Percentiles rank a stretch among this genome's conserved stretches.
These are phyloP conservation scores for Sporobolomyces phaffii DNA, from an alignment of 768 basidiomycete species.

Conservation along the genomic window DNA sequence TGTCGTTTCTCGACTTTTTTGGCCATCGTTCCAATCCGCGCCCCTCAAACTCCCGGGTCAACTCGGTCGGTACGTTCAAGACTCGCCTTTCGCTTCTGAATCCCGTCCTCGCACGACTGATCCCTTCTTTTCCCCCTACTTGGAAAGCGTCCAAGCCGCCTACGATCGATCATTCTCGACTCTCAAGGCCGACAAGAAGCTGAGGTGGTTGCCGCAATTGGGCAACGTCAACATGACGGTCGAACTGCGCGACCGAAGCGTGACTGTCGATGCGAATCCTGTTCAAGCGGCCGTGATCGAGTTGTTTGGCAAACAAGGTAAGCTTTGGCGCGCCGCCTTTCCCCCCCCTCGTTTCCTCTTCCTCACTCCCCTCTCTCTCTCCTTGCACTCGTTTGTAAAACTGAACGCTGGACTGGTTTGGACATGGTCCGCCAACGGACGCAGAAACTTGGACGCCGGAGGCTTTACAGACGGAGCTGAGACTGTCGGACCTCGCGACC, in stretches of 20 bases:
- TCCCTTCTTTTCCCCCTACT: neutral
- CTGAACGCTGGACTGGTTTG: too few species aligned
- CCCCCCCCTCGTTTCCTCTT: neutral
- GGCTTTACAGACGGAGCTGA: slow-evolving; percentile 61
- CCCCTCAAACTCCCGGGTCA: slow-evolving; percentile 75
- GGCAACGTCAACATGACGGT: slow-evolving; percentile 76
- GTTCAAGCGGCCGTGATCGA: slow-evolving; percentile 88
- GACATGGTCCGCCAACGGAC: too few species aligned
- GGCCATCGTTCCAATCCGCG: slow-evolving; percentile 75
- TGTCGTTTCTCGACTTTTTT: slow-evolving; percentile 89
- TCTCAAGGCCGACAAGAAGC: slow-evolving; percentile 86
- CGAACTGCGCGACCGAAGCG: slow-evolving; percentile 69
- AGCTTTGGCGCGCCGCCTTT: slow-evolving; percentile 6
- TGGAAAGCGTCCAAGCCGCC: slow-evolving; percentile 40
- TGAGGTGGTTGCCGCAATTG: slow-evolving; percentile 82
- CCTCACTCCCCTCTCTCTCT: too few species aligned
- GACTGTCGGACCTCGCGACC: slow-evolving; percentile 59
- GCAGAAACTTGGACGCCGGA: slow-evolving; percentile 59
- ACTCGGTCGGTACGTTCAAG: slow-evolving; percentile 61
- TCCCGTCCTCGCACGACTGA: neutral
- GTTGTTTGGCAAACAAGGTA: slow-evolving; percentile 68
- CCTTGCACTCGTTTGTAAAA: too few species aligned
- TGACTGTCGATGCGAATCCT: slow-evolving; percentile 71
- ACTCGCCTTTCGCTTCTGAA: neutral
- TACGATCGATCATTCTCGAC: slow-evolving; percentile 71